phyloP scores from a whole-genome alignment of 768 basidiomycete genomes.

The Suillus tomentosus region DNA sequence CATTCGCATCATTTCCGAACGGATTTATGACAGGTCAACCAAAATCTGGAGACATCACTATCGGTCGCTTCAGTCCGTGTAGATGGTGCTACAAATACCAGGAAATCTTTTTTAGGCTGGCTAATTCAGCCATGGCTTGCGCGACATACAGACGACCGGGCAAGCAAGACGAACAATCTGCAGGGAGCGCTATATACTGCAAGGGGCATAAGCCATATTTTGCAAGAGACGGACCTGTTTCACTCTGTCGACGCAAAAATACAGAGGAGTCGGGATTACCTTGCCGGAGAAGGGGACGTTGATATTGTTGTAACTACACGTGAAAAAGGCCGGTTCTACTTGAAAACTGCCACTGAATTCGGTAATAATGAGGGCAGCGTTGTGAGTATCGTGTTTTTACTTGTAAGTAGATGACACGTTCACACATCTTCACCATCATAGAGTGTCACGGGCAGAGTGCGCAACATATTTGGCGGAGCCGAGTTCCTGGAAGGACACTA shows the following conservation, averaged over 20 bases:
- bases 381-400: constrained; percentile 50
- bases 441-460: constrained; percentile 79
- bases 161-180: constrained; percentile 39
- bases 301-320: constrained; percentile 79
- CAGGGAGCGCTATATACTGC: constrained; percentile 72
- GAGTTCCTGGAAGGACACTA: constrained; percentile 84
- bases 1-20: constrained; percentile 8
- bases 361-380: constrained; percentile 93
- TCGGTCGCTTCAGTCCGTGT: constrained; percentile 79
- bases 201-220: constrained; percentile 60
- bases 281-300: constrained; percentile 62
- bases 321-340: constrained; percentile 74
- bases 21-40: constrained; percentile 52
- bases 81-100: constrained; percentile 73
- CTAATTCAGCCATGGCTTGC: constrained; percentile 69
- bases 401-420: neutral
- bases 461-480: constrained; percentile 90
- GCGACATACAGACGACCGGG: constrained; percentile 20
- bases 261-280: constrained; percentile 53
- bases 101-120: constrained; percentile 78
- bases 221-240: constrained; percentile 81
- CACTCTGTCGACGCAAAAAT: constrained; percentile 62
- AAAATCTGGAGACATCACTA: constrained; percentile 65
- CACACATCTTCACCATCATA: constrained; percentile 24
- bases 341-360: constrained; percentile 87